Conservation (phyloP, 1,284 basidiomycete species). For the Puccinia polysora region DNA sequence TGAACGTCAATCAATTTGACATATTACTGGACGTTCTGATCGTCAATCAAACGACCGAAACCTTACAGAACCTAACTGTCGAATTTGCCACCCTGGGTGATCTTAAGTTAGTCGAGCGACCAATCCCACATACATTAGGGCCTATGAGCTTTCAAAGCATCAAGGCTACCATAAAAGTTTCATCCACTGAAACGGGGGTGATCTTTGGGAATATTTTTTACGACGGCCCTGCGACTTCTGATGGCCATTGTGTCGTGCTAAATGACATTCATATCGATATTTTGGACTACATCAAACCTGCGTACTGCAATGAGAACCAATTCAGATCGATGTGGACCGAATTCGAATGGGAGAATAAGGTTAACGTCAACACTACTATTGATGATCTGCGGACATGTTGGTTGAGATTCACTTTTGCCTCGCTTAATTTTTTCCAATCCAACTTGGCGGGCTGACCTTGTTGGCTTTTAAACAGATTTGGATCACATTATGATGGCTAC, state of each 20-base stretch:
- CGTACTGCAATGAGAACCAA: slow-evolving; percentile 83
- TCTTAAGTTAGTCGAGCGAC: slow-evolving; percentile 92
- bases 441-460: not conserved
- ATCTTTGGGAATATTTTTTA: slow-evolving; percentile 98
- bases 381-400: slow-evolving; percentile 40
- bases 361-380: slow-evolving; percentile 79
- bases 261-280: slow-evolving; percentile 99
- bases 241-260: slow-evolving; percentile 75
- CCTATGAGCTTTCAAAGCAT: slow-evolving; percentile 98
- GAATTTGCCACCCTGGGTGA: slow-evolving; percentile 98
- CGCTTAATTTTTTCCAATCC: not conserved
- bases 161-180: slow-evolving; percentile 97
- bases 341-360: slow-evolving; percentile 97
- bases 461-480: slow-evolving; percentile 57
- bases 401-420: slow-evolving; percentile 6
- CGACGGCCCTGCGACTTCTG: slow-evolving; percentile 76
- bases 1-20: slow-evolving; percentile 97
- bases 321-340: slow-evolving; percentile 97
- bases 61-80: slow-evolving; percentile 90
- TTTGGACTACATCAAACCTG: slow-evolving; percentile 99
- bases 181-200: slow-evolving; percentile 94
- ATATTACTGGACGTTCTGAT: slow-evolving; percentile 94
- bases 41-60: slow-evolving; percentile 93
- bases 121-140: slow-evolving; percentile 83
- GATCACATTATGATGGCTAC: slow-evolving; percentile 85